These are phyloP conservation scores for Cichorium intybus DNA, from an alignment of 140 eudicot genomes.

Conservation along the genomic window DNA sequence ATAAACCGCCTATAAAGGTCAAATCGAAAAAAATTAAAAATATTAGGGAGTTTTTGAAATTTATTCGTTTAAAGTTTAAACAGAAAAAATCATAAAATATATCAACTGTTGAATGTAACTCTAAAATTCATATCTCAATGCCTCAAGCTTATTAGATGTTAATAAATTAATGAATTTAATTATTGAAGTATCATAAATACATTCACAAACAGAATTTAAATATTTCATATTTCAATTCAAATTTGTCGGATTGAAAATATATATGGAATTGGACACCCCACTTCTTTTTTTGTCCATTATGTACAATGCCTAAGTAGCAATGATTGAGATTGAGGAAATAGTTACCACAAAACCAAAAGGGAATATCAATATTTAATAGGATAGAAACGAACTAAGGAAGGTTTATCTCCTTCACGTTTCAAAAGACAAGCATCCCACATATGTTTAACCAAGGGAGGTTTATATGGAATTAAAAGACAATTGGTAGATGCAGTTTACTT, in stretches of 20 bases:
- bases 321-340: constrained; percentile 33
- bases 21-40: no score
- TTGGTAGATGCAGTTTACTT: no score
- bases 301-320: neutral
- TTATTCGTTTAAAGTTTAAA: no score
- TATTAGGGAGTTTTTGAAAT: no score
- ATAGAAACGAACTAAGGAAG: constrained; percentile 23
- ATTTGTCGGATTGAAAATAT: neutral
- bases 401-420: constrained; percentile 24
- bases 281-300: constrained; percentile 3
- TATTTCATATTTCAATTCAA: neutral
- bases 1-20: no score
- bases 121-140: no score
- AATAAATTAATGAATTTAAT: no score
- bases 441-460: constrained; percentile 36
- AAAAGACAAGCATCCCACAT: constrained; percentile 10
- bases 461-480: constrained; percentile 16
- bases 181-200: no score
- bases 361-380: constrained; percentile 8
- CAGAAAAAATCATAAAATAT: no score
- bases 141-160: no score
- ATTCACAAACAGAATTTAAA: no score
- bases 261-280: neutral
- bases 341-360: constrained; percentile 27
- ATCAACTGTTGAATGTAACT: no score